Evolutionary conservation across 2,329 filamentous ascomycete genomes (phyloP).

Genomic region (Trichothecium roseum): DNA sequence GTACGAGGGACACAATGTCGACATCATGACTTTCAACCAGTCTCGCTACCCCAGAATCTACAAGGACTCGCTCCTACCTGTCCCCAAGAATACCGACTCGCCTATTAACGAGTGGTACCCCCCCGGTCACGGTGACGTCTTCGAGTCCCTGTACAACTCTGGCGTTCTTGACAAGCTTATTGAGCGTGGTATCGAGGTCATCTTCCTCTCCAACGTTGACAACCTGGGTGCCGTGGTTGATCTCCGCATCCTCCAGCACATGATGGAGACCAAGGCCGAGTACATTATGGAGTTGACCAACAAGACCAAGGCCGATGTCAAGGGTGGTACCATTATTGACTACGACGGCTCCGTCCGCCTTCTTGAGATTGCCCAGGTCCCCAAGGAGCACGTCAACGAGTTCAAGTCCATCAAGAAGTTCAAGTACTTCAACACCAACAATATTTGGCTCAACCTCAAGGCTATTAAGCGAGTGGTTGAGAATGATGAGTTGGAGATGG

Average conservation of each 20-base stretch:
- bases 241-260: constrained; percentile 96
- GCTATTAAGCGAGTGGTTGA: constrained; percentile 98
- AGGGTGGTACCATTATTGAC: constrained; percentile 99
- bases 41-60: constrained; percentile 95
- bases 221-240: constrained; percentile 97
- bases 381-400: constrained; percentile 99
- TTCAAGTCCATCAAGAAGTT: constrained; percentile 99
- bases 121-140: constrained; percentile 97
- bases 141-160: constrained; percentile 99
- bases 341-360: constrained; percentile 95
- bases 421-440: constrained; percentile 99
- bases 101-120: constrained; percentile 97
- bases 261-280: constrained; percentile 93
- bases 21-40: constrained; percentile 99
- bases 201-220: constrained; percentile 98
- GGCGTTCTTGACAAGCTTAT: constrained; percentile 95
- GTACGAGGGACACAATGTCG: constrained; percentile 99
- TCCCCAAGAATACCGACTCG: constrained; percentile 80
- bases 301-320: constrained; percentile 99
- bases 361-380: constrained; percentile 96
- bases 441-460: constrained; percentile 98
- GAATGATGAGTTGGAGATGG: constrained; percentile 97
- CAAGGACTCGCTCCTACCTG: constrained; percentile 95
- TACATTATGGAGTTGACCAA: constrained; percentile 99
- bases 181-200: constrained; percentile 88